Percentiles rank a stretch among this genome's conserved stretches.
Evolutionary conservation across 805 yeast species (phyloP).

Genomic region (Millerozyma acaciae): DNA sequence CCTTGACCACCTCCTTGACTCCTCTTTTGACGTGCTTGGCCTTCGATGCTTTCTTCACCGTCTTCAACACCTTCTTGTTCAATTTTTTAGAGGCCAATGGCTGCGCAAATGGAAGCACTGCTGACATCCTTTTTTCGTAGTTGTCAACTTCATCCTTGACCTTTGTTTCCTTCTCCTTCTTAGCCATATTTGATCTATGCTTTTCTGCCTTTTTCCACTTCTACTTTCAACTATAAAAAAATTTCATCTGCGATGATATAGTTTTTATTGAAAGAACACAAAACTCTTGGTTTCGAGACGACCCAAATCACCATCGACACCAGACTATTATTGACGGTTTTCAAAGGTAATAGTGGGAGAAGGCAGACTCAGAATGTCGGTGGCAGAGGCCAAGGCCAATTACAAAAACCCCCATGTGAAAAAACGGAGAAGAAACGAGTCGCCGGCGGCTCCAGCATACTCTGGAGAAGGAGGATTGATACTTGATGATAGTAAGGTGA

Average conservation of each 20-base stretch:
- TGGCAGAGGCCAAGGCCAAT: not conserved
- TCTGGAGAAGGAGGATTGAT: slow-evolving; percentile 2
- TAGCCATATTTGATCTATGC: slow-evolving; percentile 26
- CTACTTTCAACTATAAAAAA: slow-evolving; percentile 4
- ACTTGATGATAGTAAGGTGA: slow-evolving; percentile 5
- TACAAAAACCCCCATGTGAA: slow-evolving; percentile 2
- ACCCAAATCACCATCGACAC: not conserved
- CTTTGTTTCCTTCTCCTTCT: slow-evolving; percentile 45
- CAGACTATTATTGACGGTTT: not conserved
- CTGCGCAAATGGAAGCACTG: slow-evolving; percentile 84
- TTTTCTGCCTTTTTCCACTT: not conserved
- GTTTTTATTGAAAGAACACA: not conserved
- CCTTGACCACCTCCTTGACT: slow-evolving; percentile 97
- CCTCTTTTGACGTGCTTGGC: slow-evolving; percentile 98
- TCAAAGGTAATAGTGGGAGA: too few species aligned
- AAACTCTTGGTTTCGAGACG: not conserved
- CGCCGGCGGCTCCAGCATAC: slow-evolving; percentile 1
- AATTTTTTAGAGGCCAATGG: slow-evolving; percentile 95
- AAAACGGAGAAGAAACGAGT: slow-evolving; percentile 6
- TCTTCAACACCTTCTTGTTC: slow-evolving; percentile 91
- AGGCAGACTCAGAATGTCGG: too few species aligned
- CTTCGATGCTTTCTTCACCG: slow-evolving; percentile 96
- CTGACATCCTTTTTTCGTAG: slow-evolving; percentile 89
- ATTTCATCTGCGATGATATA: slow-evolving; percentile 10
- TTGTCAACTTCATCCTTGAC: slow-evolving; percentile 58